phyloP scores from a whole-genome alignment of 768 basidiomycete species.

The Strobilomyces confusus region DNA sequence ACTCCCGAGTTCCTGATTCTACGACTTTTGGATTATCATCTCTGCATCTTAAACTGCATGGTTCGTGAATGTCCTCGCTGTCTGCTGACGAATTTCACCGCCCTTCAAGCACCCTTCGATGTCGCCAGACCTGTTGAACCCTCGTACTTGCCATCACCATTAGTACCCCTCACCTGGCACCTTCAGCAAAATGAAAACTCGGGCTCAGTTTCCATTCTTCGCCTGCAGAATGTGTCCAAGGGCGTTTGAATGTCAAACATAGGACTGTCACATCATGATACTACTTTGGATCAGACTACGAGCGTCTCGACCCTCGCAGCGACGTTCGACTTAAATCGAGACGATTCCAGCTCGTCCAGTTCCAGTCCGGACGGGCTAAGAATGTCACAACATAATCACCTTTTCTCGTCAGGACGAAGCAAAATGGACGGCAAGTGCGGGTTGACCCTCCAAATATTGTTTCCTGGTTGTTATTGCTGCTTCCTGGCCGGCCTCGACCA shows the following conservation, averaged over 20 bases:
- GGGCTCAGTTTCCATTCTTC: not conserved
- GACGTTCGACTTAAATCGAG: not conserved
- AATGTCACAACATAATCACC: not conserved
- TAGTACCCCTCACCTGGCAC: not conserved
- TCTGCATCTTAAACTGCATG: not conserved
- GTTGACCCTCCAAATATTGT: not conserved
- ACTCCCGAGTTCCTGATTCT: not conserved
- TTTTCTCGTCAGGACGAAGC: not conserved
- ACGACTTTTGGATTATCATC: not conserved
- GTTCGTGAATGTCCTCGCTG: not conserved
- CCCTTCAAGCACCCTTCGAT: not conserved
- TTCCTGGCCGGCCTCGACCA: not conserved
- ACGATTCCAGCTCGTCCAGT: not conserved
- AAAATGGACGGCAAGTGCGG: too few relatives aligned
- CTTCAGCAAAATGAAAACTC: conserved; percentile 2
- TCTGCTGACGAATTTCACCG: not conserved
- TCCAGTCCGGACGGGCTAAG: not conserved
- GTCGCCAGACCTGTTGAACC: not conserved
- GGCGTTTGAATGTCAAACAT: not conserved
- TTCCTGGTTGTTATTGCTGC: not conserved
- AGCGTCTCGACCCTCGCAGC: not conserved
- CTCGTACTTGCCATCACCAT: not conserved
- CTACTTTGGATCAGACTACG: not conserved
- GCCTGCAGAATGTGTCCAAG: not conserved
- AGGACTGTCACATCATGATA: not conserved